Conservation (phyloP, 2,329 filamentous ascomycete genomes). For the Dissoconium aciculare region DNA sequence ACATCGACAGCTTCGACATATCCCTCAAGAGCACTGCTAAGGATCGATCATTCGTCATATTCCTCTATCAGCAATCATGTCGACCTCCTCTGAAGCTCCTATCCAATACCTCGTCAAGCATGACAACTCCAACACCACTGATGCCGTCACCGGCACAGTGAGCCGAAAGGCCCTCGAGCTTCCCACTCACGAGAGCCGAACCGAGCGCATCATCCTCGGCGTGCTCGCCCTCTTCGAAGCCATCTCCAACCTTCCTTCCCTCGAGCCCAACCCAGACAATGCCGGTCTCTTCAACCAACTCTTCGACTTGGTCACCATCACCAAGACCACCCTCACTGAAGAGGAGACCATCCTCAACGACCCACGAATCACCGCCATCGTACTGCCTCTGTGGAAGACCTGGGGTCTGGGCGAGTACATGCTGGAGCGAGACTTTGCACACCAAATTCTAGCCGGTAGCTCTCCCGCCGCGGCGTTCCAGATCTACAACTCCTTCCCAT, state of each 20-base stretch:
- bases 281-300: conserved; percentile 4
- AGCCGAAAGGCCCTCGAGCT: background rate
- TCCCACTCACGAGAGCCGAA: background rate
- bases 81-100: background rate
- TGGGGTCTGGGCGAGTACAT: conserved; percentile 3
- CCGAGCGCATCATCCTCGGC: conserved; percentile 2
- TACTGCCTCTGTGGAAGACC: background rate
- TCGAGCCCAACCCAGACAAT: conserved; percentile 2
- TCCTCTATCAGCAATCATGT: too few relatives aligned
- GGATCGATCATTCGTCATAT: too few relatives aligned
- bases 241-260: conserved; percentile 1
- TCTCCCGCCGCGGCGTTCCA: conserved; percentile 1
- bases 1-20: too few relatives aligned
- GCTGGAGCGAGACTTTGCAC: conserved; percentile 4
- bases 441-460: background rate
- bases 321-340: conserved; percentile 2
- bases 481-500: conserved; percentile 3
- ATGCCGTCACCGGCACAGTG: background rate
- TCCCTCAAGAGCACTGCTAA: too few relatives aligned
- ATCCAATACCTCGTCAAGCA: conserved; percentile 1
- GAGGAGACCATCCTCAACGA: conserved; percentile 2
- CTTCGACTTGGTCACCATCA: conserved; percentile 4
- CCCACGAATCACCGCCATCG: conserved; percentile 1
- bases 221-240: conserved; percentile 1
- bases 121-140: background rate